Percentiles rank a stretch among this genome's conserved stretches.
phyloP scores from a whole-genome alignment of 805 yeast species.

The Starmerella cellae region DNA sequence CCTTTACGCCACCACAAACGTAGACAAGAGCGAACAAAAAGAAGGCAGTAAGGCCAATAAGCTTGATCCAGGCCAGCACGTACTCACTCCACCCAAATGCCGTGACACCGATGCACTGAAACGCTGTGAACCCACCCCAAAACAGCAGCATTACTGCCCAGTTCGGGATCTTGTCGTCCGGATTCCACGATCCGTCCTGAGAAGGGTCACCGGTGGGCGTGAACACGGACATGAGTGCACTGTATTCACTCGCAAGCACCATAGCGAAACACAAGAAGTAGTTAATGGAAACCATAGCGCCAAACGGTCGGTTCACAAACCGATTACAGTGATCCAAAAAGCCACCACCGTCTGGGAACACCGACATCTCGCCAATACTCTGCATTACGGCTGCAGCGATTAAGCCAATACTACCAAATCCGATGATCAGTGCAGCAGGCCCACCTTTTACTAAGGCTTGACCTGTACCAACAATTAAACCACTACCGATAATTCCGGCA shows the following conservation, averaged over 20 bases:
- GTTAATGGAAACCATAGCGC: conserved; percentile 37
- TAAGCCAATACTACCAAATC: conserved; percentile 38
- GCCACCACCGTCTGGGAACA: conserved; percentile 42
- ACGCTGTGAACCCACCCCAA: conserved; percentile 37
- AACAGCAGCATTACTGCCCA: conserved; percentile 38
- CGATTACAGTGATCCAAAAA: conserved; percentile 37
- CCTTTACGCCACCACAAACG: conserved; percentile 41
- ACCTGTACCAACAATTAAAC: conserved; percentile 54
- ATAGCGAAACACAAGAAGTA: conserved; percentile 40
- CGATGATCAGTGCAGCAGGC: conserved; percentile 39
- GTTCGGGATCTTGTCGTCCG: conserved; percentile 37
- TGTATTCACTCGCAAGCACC: conserved; percentile 38
- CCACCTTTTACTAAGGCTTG: conserved; percentile 39
- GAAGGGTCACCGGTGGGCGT: conserved; percentile 7
- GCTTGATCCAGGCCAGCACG: conserved; percentile 43
- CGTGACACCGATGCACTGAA: conserved; percentile 39
- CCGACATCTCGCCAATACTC: conserved; percentile 43
- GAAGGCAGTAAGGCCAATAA: conserved; percentile 43
- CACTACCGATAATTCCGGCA: conserved; percentile 78
- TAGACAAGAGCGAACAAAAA: conserved; percentile 44
- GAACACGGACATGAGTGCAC: conserved; percentile 37
- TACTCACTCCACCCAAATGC: conserved; percentile 55
- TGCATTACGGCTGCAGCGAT: conserved; percentile 43
- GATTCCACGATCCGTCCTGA: conserved; percentile 16
- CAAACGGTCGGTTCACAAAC: conserved; percentile 36